These are phyloP conservation scores for Sclerotinia subarctica DNA, from an alignment of 2,329 filamentous ascomycete genomes.

Conservation along the genomic window DNA sequence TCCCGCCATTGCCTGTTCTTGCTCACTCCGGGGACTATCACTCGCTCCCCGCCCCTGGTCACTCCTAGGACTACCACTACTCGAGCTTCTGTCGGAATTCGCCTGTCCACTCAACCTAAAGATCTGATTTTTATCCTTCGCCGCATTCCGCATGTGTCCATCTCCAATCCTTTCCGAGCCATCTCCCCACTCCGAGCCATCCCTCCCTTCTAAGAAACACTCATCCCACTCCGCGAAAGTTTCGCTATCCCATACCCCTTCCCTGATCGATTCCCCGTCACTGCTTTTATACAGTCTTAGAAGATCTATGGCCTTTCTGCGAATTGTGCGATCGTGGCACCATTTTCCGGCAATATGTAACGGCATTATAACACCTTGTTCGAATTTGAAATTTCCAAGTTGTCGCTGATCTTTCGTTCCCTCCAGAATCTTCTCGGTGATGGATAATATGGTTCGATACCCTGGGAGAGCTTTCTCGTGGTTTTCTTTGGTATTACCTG, in stretches of 20 bases:
- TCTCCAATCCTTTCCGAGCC: conserved; percentile 1
- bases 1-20: background rate
- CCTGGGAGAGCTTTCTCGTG: background rate
- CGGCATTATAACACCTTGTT: conserved; percentile 10
- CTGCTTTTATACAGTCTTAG: background rate
- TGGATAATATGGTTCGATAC: background rate
- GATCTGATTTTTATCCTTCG: conserved; percentile 8
- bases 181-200: conserved; percentile 7
- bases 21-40: background rate
- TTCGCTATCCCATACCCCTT: conserved; percentile 15
- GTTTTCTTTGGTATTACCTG: background rate
- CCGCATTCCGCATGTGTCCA: conserved; percentile 15
- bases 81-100: background rate
- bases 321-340: background rate
- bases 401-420: conserved; percentile 3
- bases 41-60: background rate
- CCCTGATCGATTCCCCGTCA: conserved; percentile 12
- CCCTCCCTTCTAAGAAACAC: background rate
- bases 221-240: conserved; percentile 12
- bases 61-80: conserved; percentile 7
- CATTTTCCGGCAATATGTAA: conserved; percentile 9
- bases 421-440: background rate
- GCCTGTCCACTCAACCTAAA: background rate
- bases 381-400: conserved; percentile 14
- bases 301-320: background rate